Base-by-base conservation (phyloP, 1,284 basidiomycete genomes). In the Lentinus polychrous region DNA sequence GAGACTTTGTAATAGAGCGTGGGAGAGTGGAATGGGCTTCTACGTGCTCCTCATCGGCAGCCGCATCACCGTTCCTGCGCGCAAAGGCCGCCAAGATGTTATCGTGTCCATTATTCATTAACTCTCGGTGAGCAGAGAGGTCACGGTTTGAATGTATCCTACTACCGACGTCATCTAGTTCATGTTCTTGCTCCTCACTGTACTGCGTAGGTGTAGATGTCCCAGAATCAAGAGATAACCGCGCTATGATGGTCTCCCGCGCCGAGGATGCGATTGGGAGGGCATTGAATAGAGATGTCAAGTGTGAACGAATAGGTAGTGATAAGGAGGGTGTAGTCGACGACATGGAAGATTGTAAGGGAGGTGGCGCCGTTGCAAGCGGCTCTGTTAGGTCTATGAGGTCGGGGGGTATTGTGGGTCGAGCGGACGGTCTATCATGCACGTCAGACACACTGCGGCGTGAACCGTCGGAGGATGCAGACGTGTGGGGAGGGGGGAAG, bases 131-230 rank as follows among this genome's bases (percentile, higher is more conserved):
- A 17, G 23, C 24, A 15, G 24, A n/a, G 34, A 38, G 43, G 22
- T 51, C 36, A 12, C 22, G 17, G 24, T 44, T 47, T n/a, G 45
- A 17, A 41, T 27, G 15, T 10, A 14, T 15, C 8, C 41, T 20
- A 2, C 51, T 48, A 18, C 44, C 18, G 27, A 65, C 58, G 35
- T 62, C 57, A 20, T 58, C 59, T 51, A 66, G 47, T 49, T 66
- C 64, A 50, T 63, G 64, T 20, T 63, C 60, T 22, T 58, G 53
- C 11, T 66, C 64, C 18, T 64, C 64, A 53, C 61, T 64, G n/a
- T 52, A 52, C 32, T 56, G 61, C 3, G 58, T 61, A 11, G 59
- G 56, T 8, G 59, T 59, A 11, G 58, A 61, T 32, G 61, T 56
- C 12, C 43, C 49, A n/a, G 62, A 64, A 17, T 64, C 64, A 18